Base-by-base conservation (phyloP, 1,139 yeast species). In the Geotrichum carabidarum region DNA sequence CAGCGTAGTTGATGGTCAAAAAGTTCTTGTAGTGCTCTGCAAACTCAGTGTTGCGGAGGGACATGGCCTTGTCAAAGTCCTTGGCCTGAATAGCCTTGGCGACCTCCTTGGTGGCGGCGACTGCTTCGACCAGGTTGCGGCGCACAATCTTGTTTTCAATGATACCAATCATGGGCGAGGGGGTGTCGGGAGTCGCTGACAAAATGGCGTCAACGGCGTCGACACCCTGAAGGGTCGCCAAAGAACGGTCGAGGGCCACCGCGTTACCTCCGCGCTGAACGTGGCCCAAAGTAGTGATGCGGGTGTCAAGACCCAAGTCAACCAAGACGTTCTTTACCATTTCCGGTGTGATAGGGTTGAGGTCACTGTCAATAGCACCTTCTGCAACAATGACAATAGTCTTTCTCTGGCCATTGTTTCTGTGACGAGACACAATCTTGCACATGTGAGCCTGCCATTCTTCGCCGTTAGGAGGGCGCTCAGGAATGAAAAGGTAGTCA, bases 261-360 rank as follows among this genome's bases (percentile, higher is more conserved):
- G 99, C 97, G 44, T 95, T 80, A 69, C 99, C 99, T 73, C 99
- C 99, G 74, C 99, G 83, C 76, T 93, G 99, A 49, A 93, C 96
- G 69, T 93, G 99, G 42, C 99, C 99, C 62, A 93, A 77, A 30
- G 95, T 89, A 51, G 99, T 93, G 65, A 91, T 84, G 71, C 99
- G 81, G 17, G 98, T 91, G 68, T 93, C 99, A 55, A 93, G 78
- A 5, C 96, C 96, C 61, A 91, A 77, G 54, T 81, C 84, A 50
- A 84, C 93, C 59, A 93, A 78, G 14, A 84, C 89, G 51, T 86
- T 79, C 71, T 86, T 86, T 53, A 93, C 97, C 60, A 84, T 83
- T 54, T 81, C 81, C 14, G 95, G 78, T 22, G 90, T 78, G 61
- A 93, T 88, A 55, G 95, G 95, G 53, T 84, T 78, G 66, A 93